Evolutionary conservation across 2,329 filamentous ascomycete genomes (phyloP).

Genomic region (Colletotrichum sp.): DNA sequence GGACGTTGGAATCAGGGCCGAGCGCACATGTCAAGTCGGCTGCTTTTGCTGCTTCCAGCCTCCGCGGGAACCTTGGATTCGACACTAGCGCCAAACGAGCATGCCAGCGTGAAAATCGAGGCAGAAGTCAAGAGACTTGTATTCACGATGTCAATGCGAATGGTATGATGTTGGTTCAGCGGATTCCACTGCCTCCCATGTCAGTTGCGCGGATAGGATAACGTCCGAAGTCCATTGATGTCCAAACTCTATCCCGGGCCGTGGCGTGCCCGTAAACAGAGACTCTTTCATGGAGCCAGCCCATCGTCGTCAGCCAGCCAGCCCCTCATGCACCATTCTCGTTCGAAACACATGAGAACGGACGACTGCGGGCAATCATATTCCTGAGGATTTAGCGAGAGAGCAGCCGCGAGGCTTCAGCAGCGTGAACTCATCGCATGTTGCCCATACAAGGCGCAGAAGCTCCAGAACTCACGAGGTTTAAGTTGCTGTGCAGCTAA

Average conservation of each 20-base stretch:
- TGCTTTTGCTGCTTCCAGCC: background rate
- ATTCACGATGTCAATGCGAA: background rate
- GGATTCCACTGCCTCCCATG: background rate
- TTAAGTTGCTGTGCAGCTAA: conserved; percentile 1
- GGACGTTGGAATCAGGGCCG: background rate
- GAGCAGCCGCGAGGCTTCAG: background rate
- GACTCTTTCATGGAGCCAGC: background rate
- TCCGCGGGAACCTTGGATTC: background rate
- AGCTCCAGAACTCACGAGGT: background rate
- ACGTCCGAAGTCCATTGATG: background rate
- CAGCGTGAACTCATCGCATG: background rate
- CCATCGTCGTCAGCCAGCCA: background rate
- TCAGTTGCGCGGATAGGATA: background rate
- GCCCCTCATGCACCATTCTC: background rate
- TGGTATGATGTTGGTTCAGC: background rate
- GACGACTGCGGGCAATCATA: background rate
- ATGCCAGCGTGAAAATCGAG: background rate
- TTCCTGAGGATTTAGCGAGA: background rate
- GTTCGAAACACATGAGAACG: background rate
- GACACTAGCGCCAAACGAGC: background rate
- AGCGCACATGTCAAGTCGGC: background rate
- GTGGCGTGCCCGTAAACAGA: background rate
- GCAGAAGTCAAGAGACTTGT: background rate
- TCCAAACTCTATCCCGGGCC: background rate
- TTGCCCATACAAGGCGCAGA: background rate